phyloP scores from a whole-genome alignment of 306 rosid species.

The Cucurbita moschata region DNA sequence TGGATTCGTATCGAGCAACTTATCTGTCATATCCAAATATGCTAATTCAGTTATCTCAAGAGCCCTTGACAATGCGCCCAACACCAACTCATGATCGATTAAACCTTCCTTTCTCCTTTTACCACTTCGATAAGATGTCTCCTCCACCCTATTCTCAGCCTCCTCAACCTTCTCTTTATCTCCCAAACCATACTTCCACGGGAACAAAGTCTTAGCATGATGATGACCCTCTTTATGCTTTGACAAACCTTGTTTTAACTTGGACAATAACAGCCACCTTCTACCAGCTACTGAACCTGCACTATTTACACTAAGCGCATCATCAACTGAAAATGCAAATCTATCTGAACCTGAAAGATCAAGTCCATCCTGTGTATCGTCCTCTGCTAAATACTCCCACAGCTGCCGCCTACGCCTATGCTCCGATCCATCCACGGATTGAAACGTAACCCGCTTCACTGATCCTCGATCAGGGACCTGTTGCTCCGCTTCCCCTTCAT shows the following conservation, averaged over 20 bases:
- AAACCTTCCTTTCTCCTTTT: constrained; percentile 71
- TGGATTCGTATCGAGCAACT: constrained; percentile 60
- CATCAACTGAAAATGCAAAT: constrained; percentile 84
- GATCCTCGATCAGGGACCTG: constrained; percentile 16
- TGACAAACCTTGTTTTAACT: constrained; percentile 59
- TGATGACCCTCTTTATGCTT: constrained; percentile 56
- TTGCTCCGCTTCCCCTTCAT: constrained; percentile 8
- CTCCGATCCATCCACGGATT: constrained; percentile 22
- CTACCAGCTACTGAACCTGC: constrained; percentile 64
- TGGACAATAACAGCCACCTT: constrained; percentile 63
- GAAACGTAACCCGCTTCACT: constrained; percentile 43
- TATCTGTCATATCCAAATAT: constrained; percentile 77
- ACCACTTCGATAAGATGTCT: constrained; percentile 27
- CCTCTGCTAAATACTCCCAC: constrained; percentile 76
- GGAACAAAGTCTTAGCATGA: constrained; percentile 31
- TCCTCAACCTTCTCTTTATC: constrained; percentile 62
- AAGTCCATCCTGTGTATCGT: constrained; percentile 59
- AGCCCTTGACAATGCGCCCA: constrained; percentile 67
- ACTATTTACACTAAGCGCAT: constrained; percentile 65
- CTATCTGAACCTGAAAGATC: constrained; percentile 93
- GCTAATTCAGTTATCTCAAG: constrained; percentile 60
- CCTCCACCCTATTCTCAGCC: constrained; percentile 38
- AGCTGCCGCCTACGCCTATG: constrained; percentile 41
- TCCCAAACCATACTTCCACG: constrained; percentile 52
- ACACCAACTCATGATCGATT: constrained; percentile 55